Percentiles rank a stretch among this genome's conserved stretches.
Conservation (phyloP, 2,329 filamentous ascomycete species). For the Fusarium nisikadoi region DNA sequence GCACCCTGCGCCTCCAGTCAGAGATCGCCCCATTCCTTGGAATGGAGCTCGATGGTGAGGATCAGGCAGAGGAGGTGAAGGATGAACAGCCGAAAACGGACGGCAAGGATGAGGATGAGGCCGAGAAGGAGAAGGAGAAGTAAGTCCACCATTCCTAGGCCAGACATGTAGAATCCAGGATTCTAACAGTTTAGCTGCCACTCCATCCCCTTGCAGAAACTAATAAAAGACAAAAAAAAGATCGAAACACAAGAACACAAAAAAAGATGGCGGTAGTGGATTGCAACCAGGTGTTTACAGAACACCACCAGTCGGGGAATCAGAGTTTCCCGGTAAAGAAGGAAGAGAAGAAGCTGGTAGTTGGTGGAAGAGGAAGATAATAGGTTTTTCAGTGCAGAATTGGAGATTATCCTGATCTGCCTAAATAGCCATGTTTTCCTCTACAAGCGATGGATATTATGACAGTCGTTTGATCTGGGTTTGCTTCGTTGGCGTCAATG, state of each 20-base stretch:
- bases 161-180: not conserved
- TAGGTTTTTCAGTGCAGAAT: not conserved
- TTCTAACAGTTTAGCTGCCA: not conserved
- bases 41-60: not conserved
- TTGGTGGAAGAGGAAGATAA: not conserved
- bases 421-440: not conserved
- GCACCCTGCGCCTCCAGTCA: not conserved
- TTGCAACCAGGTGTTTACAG: not conserved
- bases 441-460: rapidly evolving
- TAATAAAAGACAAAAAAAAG: not conserved
- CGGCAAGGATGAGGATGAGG: rapidly evolving
- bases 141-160: too few relatives aligned
- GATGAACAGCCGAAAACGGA: too few relatives aligned
- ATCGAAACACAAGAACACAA: not conserved
- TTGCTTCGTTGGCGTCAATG: not conserved
- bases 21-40: not conserved
- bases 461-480: not conserved
- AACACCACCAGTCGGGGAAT: not conserved
- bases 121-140: not conserved
- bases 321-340: not conserved
- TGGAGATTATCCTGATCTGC: not conserved
- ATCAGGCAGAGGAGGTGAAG: rapidly evolving
- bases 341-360: not conserved
- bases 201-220: rapidly evolving
- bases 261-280: not conserved